These are phyloP conservation scores for Lignosus rhinocerotis DNA, from an alignment of 1,284 basidiomycete genomes.

Conservation along the genomic window DNA sequence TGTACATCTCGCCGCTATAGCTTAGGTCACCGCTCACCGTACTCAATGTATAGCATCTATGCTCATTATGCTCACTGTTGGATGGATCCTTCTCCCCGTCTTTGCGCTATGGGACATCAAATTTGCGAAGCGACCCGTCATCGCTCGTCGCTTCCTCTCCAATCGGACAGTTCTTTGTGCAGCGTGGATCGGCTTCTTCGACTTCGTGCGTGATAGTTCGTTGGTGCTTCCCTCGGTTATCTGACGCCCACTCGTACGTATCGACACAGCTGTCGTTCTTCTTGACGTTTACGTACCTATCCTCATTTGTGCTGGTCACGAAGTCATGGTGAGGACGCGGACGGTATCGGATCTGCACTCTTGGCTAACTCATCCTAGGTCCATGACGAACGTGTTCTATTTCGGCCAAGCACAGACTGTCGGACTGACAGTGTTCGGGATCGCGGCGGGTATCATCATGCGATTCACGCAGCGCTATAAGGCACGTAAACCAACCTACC, in stretches of 20 bases:
- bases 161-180: slow-evolving; percentile 64
- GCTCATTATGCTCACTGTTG: slow-evolving; percentile 54
- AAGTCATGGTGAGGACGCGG: slow-evolving; percentile 50
- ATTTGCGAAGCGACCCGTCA: slow-evolving; percentile 51
- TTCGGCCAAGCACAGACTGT: slow-evolving; percentile 59
- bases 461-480: slow-evolving; percentile 58
- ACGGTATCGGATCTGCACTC: neutral
- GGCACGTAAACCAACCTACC: slow-evolving; percentile 22
- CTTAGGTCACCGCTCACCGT: neutral
- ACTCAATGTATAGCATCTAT: slow-evolving; percentile 42
- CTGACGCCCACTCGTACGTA: neutral
- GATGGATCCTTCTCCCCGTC: slow-evolving; percentile 44
- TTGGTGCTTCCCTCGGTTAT: neutral
- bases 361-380: slow-evolving; percentile 36
- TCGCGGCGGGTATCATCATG: slow-evolving; percentile 60
- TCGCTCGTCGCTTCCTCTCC: slow-evolving; percentile 54
- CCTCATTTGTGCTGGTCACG: slow-evolving; percentile 62
- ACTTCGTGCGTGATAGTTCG: slow-evolving; percentile 50
- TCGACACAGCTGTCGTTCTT: slow-evolving; percentile 56
- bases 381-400: slow-evolving; percentile 52
- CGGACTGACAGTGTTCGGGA: slow-evolving; percentile 65
- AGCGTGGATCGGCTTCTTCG: slow-evolving; percentile 67
- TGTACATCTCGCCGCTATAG: neutral
- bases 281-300: slow-evolving; percentile 60
- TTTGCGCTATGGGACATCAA: slow-evolving; percentile 52